Conservation (phyloP, 73 alveolate genomes). For the Paramecium caudatum region DNA sequence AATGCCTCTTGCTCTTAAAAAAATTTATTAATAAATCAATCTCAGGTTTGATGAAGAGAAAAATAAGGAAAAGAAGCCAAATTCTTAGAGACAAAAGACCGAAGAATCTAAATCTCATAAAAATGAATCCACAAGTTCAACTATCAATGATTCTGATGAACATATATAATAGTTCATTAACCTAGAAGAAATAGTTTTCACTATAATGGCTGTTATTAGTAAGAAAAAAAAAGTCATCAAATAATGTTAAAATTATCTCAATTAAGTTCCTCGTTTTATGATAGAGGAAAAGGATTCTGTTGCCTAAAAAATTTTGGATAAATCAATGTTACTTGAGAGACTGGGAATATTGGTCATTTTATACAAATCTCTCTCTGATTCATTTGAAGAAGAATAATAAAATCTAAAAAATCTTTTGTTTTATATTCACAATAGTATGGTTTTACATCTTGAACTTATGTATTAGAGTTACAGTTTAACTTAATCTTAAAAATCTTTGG, state of each 20-base stretch:
- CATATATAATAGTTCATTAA: neutral
- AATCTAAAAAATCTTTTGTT: neutral
- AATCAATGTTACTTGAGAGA: slow-evolving; percentile 27
- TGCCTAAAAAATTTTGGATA: neutral
- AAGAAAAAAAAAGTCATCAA: slow-evolving; percentile 32
- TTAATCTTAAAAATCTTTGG: neutral
- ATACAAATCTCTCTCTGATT: neutral
- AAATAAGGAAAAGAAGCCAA: neutral
- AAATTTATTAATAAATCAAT: slow-evolving; percentile 23
- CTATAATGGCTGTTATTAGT: slow-evolving; percentile 19
- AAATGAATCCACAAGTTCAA: slow-evolving; percentile 47
- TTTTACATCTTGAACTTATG: slow-evolving; percentile 5
- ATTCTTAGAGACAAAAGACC: neutral
- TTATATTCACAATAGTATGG: slow-evolving; percentile 40
- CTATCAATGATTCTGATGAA: slow-evolving; percentile 56
- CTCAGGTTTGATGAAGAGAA: slow-evolving; percentile 7
- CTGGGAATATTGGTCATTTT: slow-evolving; percentile 27
- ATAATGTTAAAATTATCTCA: slow-evolving; percentile 30
- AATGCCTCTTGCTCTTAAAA: slow-evolving; percentile 6
- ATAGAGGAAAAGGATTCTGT: neutral
- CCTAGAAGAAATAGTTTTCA: slow-evolving; percentile 9
- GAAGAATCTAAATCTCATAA: slow-evolving; percentile 45
- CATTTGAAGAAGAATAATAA: slow-evolving; percentile 45
- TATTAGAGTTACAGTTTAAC: neutral
- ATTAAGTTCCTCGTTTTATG: slow-evolving; percentile 1